Percentiles rank a stretch among this genome's conserved stretches.
Conservation (phyloP, 176 grass and related monocot species). For the Triticum monococcum region DNA sequence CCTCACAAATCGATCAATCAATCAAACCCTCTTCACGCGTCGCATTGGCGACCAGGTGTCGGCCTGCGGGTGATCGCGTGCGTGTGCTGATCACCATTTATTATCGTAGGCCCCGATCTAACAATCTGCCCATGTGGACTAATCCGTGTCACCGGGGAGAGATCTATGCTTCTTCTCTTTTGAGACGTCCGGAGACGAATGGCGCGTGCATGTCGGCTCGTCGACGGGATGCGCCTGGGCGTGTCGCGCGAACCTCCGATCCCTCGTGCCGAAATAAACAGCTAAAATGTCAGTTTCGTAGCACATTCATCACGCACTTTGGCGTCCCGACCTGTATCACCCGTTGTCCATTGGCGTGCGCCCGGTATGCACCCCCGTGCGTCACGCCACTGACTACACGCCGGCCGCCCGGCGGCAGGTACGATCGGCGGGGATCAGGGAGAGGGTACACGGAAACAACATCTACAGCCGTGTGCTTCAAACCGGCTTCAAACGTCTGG, state of each 20-base stretch:
- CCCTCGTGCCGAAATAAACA: background rate
- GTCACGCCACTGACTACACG: slow-evolving; percentile 8
- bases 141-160: background rate
- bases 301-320: slow-evolving; percentile 1
- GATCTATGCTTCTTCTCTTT: too few species aligned
- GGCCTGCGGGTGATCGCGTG: background rate
- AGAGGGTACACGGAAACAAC: too few species aligned
- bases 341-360: background rate
- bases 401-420: background rate
- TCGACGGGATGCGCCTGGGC: too few species aligned
- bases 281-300: background rate
- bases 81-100: background rate
- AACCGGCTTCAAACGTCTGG: too few species aligned
- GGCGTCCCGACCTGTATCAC: background rate
- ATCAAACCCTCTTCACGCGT: background rate
- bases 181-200: background rate
- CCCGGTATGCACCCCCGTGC: background rate
- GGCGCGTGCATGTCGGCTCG: background rate
- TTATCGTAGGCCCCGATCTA: background rate
- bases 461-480: too few species aligned
- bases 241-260: background rate
- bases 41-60: background rate
- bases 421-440: too few species aligned
- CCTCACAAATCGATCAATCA: background rate
- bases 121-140: background rate